Conservation (phyloP, 768 basidiomycete species). For the Amanita phalloides region DNA sequence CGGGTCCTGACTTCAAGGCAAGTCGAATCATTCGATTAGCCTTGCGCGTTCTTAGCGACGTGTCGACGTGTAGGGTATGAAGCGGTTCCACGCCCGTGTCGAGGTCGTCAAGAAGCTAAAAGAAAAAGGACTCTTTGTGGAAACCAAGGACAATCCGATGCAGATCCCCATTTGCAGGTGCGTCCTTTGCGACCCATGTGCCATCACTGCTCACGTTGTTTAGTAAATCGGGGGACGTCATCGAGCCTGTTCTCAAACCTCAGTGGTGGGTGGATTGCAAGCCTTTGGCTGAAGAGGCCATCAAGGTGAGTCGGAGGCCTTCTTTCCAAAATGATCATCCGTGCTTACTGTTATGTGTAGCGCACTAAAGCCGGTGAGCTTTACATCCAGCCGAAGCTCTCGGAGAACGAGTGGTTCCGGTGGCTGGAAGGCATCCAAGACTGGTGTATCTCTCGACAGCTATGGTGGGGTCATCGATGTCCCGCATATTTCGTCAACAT, state of each 20-base stretch:
- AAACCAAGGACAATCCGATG: conserved; percentile 96
- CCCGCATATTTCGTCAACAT: conserved; percentile 90
- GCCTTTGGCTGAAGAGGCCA: conserved; percentile 80
- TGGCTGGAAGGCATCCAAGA: conserved; percentile 96
- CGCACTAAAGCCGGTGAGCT: conserved; percentile 86
- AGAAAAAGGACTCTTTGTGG: conserved; percentile 76
- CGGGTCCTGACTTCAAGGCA: conserved; percentile 68
- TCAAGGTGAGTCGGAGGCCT: conserved; percentile 43
- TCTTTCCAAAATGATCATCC: not conserved
- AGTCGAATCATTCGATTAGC: conserved; percentile 6
- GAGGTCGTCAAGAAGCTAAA: conserved; percentile 78
- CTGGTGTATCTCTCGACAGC: conserved; percentile 98
- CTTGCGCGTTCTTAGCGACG: conserved; percentile 13
- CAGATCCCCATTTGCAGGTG: conserved; percentile 88
- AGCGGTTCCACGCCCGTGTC: conserved; percentile 87
- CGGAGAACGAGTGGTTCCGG: conserved; percentile 90
- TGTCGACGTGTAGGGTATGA: conserved; percentile 60
- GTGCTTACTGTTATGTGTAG: conserved; percentile 25
- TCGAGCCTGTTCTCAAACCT: conserved; percentile 91
- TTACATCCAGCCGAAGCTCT: conserved; percentile 69
- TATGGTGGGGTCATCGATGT: conserved; percentile 98
- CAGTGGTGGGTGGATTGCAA: conserved; percentile 99
- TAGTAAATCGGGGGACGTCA: conserved; percentile 94
- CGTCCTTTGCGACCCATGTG: conserved; percentile 10
- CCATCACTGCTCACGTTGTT: conserved; percentile 4